Evolutionary conservation across 257 asterid genomes (phyloP).

Genomic region (Gentiana straminea): DNA sequence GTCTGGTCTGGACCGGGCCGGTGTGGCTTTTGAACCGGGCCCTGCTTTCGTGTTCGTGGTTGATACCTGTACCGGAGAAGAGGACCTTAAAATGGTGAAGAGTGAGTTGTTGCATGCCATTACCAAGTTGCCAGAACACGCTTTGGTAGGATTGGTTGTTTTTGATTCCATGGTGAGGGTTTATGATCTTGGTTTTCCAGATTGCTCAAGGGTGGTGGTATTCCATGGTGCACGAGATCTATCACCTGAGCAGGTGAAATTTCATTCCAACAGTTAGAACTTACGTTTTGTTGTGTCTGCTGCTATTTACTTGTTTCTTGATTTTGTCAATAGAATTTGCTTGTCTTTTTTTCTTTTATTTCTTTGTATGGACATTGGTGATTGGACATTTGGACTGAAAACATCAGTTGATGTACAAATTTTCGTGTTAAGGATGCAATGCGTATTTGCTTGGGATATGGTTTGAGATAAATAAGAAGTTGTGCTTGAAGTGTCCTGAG

Average conservation of each 20-base stretch:
- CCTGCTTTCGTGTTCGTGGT: slow-evolving; percentile 85
- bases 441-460: too few relatives aligned
- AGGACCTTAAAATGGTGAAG: slow-evolving; percentile 60
- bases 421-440: too few relatives aligned
- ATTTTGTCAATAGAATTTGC: too few relatives aligned
- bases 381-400: too few relatives aligned
- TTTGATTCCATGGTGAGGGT: slow-evolving; percentile 84
- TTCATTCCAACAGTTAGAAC: neutral
- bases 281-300: too few relatives aligned
- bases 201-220: slow-evolving; percentile 54
- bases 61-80: slow-evolving; percentile 58
- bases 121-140: slow-evolving; percentile 67
- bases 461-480: too few relatives aligned
- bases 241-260: slow-evolving; percentile 62
- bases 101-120: slow-evolving; percentile 62
- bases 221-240: slow-evolving; percentile 76
- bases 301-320: too few relatives aligned
- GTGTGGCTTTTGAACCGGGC: slow-evolving; percentile 28
- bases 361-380: too few relatives aligned
- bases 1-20: slow-evolving; percentile 31
- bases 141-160: slow-evolving; percentile 77
- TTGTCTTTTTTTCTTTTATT: too few relatives aligned
- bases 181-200: slow-evolving; percentile 72
- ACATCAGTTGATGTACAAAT: too few relatives aligned
- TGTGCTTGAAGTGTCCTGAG: too few relatives aligned